Base-by-base conservation (phyloP, 2,329 filamentous ascomycete species). In the Calonectria hawksworthii region DNA sequence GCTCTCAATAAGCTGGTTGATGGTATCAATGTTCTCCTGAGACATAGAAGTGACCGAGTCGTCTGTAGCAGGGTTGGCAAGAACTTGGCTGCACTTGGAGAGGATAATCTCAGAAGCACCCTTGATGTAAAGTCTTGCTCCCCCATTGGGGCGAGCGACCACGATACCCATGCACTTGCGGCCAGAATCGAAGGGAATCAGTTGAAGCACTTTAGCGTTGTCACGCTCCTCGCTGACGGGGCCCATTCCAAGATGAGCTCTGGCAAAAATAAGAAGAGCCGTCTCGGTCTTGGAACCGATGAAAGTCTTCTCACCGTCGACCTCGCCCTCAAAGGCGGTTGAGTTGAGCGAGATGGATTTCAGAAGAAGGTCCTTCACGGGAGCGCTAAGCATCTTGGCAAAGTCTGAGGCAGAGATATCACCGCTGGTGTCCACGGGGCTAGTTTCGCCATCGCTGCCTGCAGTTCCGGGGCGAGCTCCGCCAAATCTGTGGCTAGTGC, bases 261-360 rank as follows among this genome's bases (percentile, higher is more conserved):
- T 90, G 18, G 93, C 93, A 79, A 95, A 91, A 32, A 92, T 90
- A n/a, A 96, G 88, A 72, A 95, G 85, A 3, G 94, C 93, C 6
- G 93, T 94, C 82, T 95, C 94, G 0, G 94, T 95, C 87, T 95
- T 95, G 80, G 93, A 95, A 59, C 94, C 94, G 77, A 95, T 93
- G 74, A 94, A 95, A 1, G 90, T 91, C 77, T 88, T 88, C 67
- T 89, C 85, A 18, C 93, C 93, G 41, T 94, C 90, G n/a, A 92
- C 90, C 26, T 94, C 92, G 56, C 93, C 93, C 82, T 95, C 93
- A 74, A 95, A 95, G 0, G 94, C 94, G 0, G 94, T 96, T 0
- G 94, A 95, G 83, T 93, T 93, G 75, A 93, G 85, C 18, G 90
- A 86, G 76, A 93, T 91, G 3, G 92, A 93, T 80, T 92, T 88